Percentiles rank a stretch among this genome's conserved stretches.
These are phyloP conservation scores for Entomortierella beljakovae DNA, from an alignment of 192 early-diverging fungal species.

Conservation along the genomic window DNA sequence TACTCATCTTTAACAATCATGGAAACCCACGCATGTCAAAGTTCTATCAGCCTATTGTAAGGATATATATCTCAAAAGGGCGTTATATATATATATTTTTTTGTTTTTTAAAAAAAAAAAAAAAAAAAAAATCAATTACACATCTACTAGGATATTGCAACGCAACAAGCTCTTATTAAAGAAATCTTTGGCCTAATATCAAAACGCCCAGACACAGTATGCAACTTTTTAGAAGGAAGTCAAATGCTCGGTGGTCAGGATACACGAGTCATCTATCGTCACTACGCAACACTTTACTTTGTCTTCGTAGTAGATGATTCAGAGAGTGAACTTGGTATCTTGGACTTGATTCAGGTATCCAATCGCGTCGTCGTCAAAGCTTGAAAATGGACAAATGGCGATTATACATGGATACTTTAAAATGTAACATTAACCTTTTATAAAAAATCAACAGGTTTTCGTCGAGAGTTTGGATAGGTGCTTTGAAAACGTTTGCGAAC, in stretches of 20 bases:
- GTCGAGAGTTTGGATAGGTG: conserved; percentile 93
- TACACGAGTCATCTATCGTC: conserved; percentile 94
- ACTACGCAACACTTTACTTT: conserved; percentile 98
- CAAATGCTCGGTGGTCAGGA: conserved; percentile 84
- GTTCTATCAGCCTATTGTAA: conserved; percentile 93
- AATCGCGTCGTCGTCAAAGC: neutral
- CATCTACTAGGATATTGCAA: conserved; percentile 73
- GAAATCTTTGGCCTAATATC: conserved; percentile 90
- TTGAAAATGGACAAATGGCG: neutral
- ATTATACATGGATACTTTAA: neutral
- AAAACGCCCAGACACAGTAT: conserved; percentile 86
- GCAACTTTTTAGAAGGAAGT: conserved; percentile 93
- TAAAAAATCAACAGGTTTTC: conserved; percentile 93
- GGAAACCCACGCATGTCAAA: conserved; percentile 95
- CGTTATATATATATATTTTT: neutral
- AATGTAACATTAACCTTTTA: neutral
- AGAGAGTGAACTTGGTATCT: conserved; percentile 95
- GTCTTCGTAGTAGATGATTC: conserved; percentile 97
- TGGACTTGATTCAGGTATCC: conserved; percentile 93
- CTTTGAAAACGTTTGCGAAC: conserved; percentile 97
- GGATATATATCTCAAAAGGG: neutral
- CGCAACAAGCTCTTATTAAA: conserved; percentile 88
- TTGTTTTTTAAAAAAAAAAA: neutral
- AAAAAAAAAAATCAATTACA: too few species aligned
- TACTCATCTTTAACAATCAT: conserved; percentile 98